Percentiles rank a stretch among this genome's conserved stretches.
phyloP scores from a whole-genome alignment of 1,284 basidiomycete species.

The Sporisorium iseilematis-ciliati region DNA sequence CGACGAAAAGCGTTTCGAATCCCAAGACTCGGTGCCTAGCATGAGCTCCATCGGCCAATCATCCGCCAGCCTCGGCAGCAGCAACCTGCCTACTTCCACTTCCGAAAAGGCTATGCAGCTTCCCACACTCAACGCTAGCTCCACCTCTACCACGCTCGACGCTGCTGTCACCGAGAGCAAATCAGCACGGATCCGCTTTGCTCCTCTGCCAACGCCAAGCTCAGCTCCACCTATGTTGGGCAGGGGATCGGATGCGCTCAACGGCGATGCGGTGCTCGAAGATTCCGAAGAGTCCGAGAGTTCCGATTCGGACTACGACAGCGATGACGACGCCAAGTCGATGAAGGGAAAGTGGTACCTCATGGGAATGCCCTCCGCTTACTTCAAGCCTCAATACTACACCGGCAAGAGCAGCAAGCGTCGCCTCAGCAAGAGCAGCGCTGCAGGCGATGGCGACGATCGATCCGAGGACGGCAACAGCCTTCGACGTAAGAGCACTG shows the following conservation, averaged over 20 bases:
- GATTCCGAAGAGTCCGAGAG: constrained; percentile 36
- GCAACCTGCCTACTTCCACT: constrained; percentile 22
- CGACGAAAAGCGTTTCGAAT: constrained; percentile 40
- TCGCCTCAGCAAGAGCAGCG: constrained; percentile 22
- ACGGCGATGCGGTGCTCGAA: constrained; percentile 12
- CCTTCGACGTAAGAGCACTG: constrained; percentile 46
- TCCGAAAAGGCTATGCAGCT: constrained; percentile 17
- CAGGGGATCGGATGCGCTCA: constrained; percentile 9
- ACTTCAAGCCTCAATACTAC: constrained; percentile 58
- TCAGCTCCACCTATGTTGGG: constrained; percentile 21
- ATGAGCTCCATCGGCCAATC: constrained; percentile 47
- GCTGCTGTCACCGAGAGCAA: constrained; percentile 21
- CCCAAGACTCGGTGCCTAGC: constrained; percentile 49
- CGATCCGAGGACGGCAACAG: constrained; percentile 28
- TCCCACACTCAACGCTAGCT: constrained; percentile 3
- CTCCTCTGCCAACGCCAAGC: constrained; percentile 46
- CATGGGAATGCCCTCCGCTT: constrained; percentile 62
- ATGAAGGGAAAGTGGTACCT: constrained; percentile 63
- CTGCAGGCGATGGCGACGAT: constrained; percentile 26
- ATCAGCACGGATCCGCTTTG: constrained; percentile 55
- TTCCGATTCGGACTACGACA: constrained; percentile 42
- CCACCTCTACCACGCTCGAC: constrained; percentile 18
- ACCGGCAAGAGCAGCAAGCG: constrained; percentile 40
- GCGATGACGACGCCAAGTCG: constrained; percentile 38
- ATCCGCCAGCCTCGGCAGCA: constrained; percentile 34